These are phyloP conservation scores for Solanum ossicruentum DNA, from an alignment of 257 asterid genomes.

Conservation along the genomic window DNA sequence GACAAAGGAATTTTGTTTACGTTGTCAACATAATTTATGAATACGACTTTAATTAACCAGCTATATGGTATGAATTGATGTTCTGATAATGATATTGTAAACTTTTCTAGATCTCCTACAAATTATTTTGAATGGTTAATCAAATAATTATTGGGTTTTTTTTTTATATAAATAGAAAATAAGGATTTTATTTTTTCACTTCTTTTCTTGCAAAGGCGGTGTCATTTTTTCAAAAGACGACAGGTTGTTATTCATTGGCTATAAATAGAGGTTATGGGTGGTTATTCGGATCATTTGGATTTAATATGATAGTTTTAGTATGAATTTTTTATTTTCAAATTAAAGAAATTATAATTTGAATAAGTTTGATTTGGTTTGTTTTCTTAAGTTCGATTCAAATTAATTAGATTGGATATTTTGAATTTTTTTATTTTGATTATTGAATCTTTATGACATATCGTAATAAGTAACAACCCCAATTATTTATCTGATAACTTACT, in stretches of 20 bases:
- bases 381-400: background rate
- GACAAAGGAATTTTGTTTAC: background rate
- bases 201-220: too few relatives aligned
- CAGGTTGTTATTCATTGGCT: too few relatives aligned
- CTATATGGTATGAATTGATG: background rate
- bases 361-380: too few relatives aligned
- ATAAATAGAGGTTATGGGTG: background rate
- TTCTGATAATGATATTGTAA: background rate
- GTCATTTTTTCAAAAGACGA: too few relatives aligned
- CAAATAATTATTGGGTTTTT: background rate
- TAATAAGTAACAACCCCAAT: background rate
- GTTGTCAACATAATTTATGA: background rate
- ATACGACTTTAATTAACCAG: background rate
- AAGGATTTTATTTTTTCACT: too few relatives aligned
- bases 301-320: too few relatives aligned
- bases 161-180: too few relatives aligned
- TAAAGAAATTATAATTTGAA: too few relatives aligned
- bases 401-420: too few relatives aligned
- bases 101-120: background rate
- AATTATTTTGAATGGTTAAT: background rate
- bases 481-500: background rate
- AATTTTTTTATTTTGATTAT: too few relatives aligned
- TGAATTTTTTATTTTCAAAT: background rate
- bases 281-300: too few relatives aligned
- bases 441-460: fast-evolving